Percentiles rank a stretch among this genome's conserved stretches.
Conservation (phyloP, 1,284 basidiomycete species). For the Microbotryum saponariae region DNA sequence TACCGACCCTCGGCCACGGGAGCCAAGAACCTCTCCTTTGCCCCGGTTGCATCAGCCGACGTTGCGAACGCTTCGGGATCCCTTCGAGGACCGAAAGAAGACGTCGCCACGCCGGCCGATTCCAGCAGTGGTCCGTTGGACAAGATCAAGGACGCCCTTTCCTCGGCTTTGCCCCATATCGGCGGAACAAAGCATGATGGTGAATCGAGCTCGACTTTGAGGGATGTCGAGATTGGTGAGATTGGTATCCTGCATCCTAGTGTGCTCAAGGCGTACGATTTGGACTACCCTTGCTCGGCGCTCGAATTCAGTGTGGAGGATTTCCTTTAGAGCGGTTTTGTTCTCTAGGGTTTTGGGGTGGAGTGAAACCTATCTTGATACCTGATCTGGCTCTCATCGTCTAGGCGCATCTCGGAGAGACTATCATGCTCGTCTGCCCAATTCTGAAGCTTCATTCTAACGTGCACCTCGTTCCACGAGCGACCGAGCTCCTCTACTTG, state of each 20-base stretch:
- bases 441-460: not conserved
- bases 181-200: too few relatives aligned
- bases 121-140: conserved; percentile 37
- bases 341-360: not conserved
- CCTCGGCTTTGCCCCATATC: conserved; percentile 24
- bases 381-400: too few relatives aligned
- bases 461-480: too few relatives aligned
- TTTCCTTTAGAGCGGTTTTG: conserved; percentile 58
- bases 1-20: conserved; percentile 55
- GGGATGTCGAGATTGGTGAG: conserved; percentile 67
- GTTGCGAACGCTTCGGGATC: conserved; percentile 35
- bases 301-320: conserved; percentile 90
- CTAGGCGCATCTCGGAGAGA: too few relatives aligned
- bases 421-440: not conserved
- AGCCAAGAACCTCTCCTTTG: conserved; percentile 26
- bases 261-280: conserved; percentile 86
- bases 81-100: conserved; percentile 44
- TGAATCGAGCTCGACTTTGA: conserved; percentile 28
- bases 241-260: conserved; percentile 83
- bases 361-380: too few relatives aligned
- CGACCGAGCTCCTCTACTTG: not conserved
- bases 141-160: conserved; percentile 43
- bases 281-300: conserved; percentile 88
- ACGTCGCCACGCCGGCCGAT: conserved; percentile 27
- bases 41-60: conserved; percentile 25